phyloP scores from a whole-genome alignment of 192 early-diverging fungal genomes.

The Backusella macrospora region DNA sequence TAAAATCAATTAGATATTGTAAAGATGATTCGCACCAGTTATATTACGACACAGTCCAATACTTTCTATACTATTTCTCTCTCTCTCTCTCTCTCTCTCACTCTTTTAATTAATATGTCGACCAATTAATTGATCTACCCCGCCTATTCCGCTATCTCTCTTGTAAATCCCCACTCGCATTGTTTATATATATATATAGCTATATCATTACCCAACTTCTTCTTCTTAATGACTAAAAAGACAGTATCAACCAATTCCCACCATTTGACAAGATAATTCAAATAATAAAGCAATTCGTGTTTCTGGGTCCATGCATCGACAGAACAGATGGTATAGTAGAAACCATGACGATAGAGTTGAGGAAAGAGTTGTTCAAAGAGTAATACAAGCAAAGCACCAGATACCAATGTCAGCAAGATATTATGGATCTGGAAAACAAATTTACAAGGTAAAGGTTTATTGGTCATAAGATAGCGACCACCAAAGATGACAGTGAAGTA shows the following conservation, averaged over 20 bases:
- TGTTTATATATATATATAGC: too few relatives aligned
- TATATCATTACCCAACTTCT: constrained; percentile 61
- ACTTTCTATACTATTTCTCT: background rate
- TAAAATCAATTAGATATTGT: too few relatives aligned
- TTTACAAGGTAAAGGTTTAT: constrained; percentile 71
- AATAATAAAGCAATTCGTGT: constrained; percentile 81
- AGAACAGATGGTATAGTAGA: constrained; percentile 71
- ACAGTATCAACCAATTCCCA: constrained; percentile 88
- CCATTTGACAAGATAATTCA: constrained; percentile 92
- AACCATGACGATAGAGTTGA: constrained; percentile 65
- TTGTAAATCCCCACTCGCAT: too few relatives aligned
- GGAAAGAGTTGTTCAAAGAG: constrained; percentile 77
- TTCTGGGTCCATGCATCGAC: constrained; percentile 68
- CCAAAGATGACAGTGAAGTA: constrained; percentile 82
- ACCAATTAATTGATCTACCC: too few relatives aligned
- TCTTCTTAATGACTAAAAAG: constrained; percentile 87
- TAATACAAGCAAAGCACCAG: constrained; percentile 64
- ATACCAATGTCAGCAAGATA: constrained; percentile 68
- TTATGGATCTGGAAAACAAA: constrained; percentile 79
- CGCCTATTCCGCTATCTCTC: too few relatives aligned
- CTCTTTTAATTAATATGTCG: too few relatives aligned
- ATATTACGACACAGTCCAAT: background rate
- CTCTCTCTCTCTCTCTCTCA: too few relatives aligned
- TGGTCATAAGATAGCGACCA: constrained; percentile 68
- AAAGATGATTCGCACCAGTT: constrained; percentile 3